Evolutionary conservation across 768 basidiomycete genomes (phyloP), one percentile per base, ranked within the genome.

Genomic region (Rossbeevera mucosa): DNA sequence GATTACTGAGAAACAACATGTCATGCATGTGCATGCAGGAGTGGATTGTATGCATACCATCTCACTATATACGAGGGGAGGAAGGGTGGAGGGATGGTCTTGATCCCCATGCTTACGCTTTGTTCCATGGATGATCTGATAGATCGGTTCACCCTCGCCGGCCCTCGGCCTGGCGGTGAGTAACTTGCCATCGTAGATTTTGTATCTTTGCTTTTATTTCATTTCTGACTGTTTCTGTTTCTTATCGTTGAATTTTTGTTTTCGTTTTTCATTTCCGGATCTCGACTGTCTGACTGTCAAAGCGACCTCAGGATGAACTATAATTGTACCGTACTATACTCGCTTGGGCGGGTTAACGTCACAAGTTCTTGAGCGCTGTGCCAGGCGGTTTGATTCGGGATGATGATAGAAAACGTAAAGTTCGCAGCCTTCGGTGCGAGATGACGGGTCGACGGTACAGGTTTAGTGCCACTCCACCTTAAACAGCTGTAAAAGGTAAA

Each of bases 51-150:
- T 20, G 18, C 3, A 11, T 31, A n/a, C n/a, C n/a, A n/a, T n/a
- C n/a, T n/a, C n/a, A n/a, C n/a, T n/a, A 3, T 36, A 16, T 36
- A n/a, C 18, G 36, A 18, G 36, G 36, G 36, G 36, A 20, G 36
- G 16, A 38, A n/a, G 18, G 18, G 18, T 18, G 41, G 51, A n/a
- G 30, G 31, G 38, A n/a, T 13, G 29, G 40, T 28, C 14, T 30
- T 8, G 20, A 48, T 30, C 13, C 40, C 45, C 30, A 29, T 22
- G 31, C 30, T 55, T 58, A 29, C 36, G 36, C 36, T 12, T 12
- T 55, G 61, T 65, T 52, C 51, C 46, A 6, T 50, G 44, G 31
- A 42, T 20, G 57, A 69, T 57, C 47, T 25, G 25, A 57, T 57
- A 28, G 25, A 57, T 57, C 55, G 43, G 11, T 38, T 38, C 36